Percentiles rank a stretch among this genome's conserved stretches.
Evolutionary conservation across 345 rosid species (phyloP).

Genomic region (Crucihimalaya himalaica): DNA sequence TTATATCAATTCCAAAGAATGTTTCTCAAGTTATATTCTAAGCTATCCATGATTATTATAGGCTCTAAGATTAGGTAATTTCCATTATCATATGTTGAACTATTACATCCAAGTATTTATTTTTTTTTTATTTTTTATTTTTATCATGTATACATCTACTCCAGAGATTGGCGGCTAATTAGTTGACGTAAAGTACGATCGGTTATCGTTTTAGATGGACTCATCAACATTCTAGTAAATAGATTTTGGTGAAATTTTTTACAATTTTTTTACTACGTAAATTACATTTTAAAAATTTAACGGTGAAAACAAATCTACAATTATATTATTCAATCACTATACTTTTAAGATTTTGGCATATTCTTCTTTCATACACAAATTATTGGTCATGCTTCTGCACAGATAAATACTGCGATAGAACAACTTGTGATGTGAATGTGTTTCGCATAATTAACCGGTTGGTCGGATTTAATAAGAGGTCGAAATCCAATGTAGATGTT

Average conservation of each 20-base stretch:
- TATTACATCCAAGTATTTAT: not conserved
- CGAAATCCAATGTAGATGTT: constrained; percentile 19
- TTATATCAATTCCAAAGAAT: constrained; percentile 28
- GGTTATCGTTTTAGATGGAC: not conserved
- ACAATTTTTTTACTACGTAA: too few species aligned
- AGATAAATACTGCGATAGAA: constrained; percentile 1
- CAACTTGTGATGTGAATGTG: constrained; percentile 25
- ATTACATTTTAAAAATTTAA: too few species aligned
- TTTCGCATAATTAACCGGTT: constrained; percentile 10
- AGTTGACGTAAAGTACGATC: too few species aligned
- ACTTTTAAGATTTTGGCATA: not conserved
- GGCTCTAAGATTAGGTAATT: constrained; percentile 11
- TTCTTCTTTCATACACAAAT: not conserved
- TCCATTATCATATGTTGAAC: constrained; percentile 4
- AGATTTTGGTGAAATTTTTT: not conserved
- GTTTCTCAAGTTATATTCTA: constrained; percentile 24
- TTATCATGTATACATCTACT: not conserved
- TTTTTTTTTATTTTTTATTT: not conserved
- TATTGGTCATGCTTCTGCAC: constrained; percentile 1
- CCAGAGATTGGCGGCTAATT: not conserved
- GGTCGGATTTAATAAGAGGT: constrained; percentile 25
- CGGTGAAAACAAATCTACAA: not conserved
- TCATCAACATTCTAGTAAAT: not conserved
- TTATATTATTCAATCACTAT: not conserved
- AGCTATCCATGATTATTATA: constrained; percentile 2